These are phyloP conservation scores for Ophiostoma montium DNA, from an alignment of 2,329 filamentous ascomycete genomes.

Conservation along the genomic window DNA sequence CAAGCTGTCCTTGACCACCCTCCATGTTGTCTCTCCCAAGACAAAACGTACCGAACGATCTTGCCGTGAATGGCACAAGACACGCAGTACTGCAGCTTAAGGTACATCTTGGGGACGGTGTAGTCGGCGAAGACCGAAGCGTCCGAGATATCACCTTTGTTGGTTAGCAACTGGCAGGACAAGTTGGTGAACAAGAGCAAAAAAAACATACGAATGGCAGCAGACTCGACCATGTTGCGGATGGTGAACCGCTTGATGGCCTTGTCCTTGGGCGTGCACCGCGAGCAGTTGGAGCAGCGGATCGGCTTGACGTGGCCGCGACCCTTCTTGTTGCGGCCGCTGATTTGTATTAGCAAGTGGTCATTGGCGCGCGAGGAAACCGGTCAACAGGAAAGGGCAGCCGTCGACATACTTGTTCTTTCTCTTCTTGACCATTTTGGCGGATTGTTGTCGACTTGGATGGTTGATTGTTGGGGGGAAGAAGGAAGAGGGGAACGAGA, in stretches of 20 bases:
- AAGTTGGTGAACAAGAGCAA: not conserved
- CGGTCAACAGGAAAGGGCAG: conserved; percentile 14
- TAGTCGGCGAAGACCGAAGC: conserved; percentile 99
- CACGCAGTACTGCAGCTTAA: conserved; percentile 99
- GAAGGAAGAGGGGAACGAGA: not conserved
- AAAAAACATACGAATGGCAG: conserved; percentile 82
- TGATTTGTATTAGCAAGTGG: conserved; percentile 22
- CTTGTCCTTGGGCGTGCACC: conserved; percentile 98
- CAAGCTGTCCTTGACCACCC: not conserved
- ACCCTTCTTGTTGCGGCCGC: conserved; percentile 99
- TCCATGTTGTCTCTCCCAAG: conserved; percentile 39
- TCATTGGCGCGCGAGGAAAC: not conserved
- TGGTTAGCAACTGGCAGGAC: conserved; percentile 3
- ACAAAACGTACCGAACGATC: conserved; percentile 93
- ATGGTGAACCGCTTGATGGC: conserved; percentile 99
- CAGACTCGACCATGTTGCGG: conserved; percentile 99
- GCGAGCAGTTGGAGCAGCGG: conserved; percentile 59
- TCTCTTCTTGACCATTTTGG: conserved; percentile 20
- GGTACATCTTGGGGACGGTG: conserved; percentile 99
- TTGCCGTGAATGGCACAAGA: conserved; percentile 99
- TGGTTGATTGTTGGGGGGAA: conserved; percentile 6
- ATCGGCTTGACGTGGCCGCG: conserved; percentile 99
- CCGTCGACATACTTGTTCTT: conserved; percentile 36
- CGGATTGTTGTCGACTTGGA: conserved; percentile 7
- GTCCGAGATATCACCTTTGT: conserved; percentile 96